Base-by-base conservation (phyloP, 2,329 filamentous ascomycete genomes). In the Microascus cirrosus region DNA sequence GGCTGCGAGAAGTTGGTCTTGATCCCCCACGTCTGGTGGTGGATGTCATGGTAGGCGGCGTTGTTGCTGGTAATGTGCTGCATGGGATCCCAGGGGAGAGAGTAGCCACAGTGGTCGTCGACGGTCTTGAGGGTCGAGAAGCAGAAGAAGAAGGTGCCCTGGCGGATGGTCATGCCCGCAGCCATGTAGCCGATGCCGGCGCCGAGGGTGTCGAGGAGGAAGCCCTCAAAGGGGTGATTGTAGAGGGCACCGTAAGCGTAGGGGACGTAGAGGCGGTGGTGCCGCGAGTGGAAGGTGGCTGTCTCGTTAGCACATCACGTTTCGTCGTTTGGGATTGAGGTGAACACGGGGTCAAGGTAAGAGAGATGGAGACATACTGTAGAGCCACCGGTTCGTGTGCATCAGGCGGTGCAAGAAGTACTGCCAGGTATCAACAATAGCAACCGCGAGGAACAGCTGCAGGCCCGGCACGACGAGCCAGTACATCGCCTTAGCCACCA, bases 1-100 rank as follows among this genome's bases (percentile, higher is more conserved):
- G 90, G 90, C 72, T 95, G 90, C 5, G 86, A 87, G 71, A 90
- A 95, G 74, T 95, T 95, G 62, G 87, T 89, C 81, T 97, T 99
- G 79, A 99, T 96, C 59, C 94, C 94, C 92, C 93, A 97, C 72
- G 89, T 95, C 74, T 99, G 94, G 74, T 99, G 94, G 73, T 99
- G 94, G 60, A 99, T 93, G 68, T 99, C 94, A 69, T 99, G 94
- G 72, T 97, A 99, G 39, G 86, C 87, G 28, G 94, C 93, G 65
- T 97, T 96, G 78, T 99, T 97, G 70, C 88, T 88, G 52, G 92
- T 95, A 61, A 97, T 79, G 68, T 87, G 85, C 77, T 96, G 92
- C 57, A 97, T 77, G 2, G 93, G 93, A 70, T 99, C 94, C 84
- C 88, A 97, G 1, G 94, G 94, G 61, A 99, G 86, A n/a, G 84